Base-by-base conservation (phyloP, 805 yeast genomes). In the Komagataella pseudopastoris region DNA sequence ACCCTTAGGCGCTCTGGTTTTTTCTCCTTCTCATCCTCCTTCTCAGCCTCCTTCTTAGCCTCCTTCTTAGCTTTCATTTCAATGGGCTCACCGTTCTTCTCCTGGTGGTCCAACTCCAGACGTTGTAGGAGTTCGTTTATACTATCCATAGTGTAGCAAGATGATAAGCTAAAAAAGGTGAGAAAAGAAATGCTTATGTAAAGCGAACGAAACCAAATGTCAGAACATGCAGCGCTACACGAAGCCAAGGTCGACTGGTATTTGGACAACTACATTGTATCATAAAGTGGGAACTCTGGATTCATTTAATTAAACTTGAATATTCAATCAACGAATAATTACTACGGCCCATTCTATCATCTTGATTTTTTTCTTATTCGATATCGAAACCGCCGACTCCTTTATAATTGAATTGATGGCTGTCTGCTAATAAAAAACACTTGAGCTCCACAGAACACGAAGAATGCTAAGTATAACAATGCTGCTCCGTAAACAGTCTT, bases 401-500 rank as follows among this genome's bases (percentile, higher is more conserved):
- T 23, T 54, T 56, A 69, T 48, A 82, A 61, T 51, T 77, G 82
- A 56, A 88, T 85, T 56, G 88, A 72, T 51, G 76, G 74, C 61
- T 83, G 83, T 63, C 82, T 81, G 58, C 73, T 77, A 62, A 81
- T 72, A 58, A 83, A 59, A 56, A 76, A 68, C 18, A 88, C 78
- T 67, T 91, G 98, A 58, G 80, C 81, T 3, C 97, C 98, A 67
- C 98, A 91, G 69, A 90, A 91, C 36, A 83, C 70, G 60, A 93
- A 85, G 75, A 89, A 88, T 36, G 72, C 75, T 52, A 81, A 67
- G 65, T 91, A 91, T 8, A 91, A 89, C 52, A 84, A 63, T 6
- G 90, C 96, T 23, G 98, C 96, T 50, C 89, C 83, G 69, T 85
- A 85, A 23, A 91, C 83, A 3, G 98, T 93, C 57, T 78, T 78